phyloP scores from a whole-genome alignment of 2,329 filamentous ascomycete species.

The Elsinoe necatrix region DNA sequence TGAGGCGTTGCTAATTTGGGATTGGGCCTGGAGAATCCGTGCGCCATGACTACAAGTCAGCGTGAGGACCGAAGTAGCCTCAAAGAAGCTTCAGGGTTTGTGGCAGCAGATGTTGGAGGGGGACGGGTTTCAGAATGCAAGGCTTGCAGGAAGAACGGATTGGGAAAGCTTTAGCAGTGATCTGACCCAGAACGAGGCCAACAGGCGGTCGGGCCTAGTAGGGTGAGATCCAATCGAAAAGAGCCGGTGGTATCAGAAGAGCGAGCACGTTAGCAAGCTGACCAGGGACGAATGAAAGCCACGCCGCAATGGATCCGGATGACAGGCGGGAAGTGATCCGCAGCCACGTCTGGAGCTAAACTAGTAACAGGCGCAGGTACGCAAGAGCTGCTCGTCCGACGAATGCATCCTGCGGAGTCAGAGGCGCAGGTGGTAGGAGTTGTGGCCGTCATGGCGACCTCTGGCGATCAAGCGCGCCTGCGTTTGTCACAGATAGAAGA shows the following conservation, averaged over 20 bases:
- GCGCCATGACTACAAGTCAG: slow-evolving; percentile 6
- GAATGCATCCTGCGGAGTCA: not conserved
- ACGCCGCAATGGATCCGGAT: not conserved
- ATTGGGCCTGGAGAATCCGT: slow-evolving; percentile 5
- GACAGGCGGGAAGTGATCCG: slow-evolving; percentile 14
- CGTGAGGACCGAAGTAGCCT: slow-evolving; percentile 12
- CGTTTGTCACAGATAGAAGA: slow-evolving; percentile 8
- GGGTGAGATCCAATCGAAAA: slow-evolving; percentile 7
- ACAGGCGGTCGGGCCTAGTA: slow-evolving; percentile 5
- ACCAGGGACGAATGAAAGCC: not conserved
- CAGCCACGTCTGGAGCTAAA: slow-evolving; percentile 10
- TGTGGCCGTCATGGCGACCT: slow-evolving; percentile 3
- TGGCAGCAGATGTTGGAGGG: slow-evolving; percentile 2
- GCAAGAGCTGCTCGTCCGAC: not conserved
- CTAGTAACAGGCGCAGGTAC: slow-evolving; percentile 10
- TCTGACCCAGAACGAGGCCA: slow-evolving; percentile 5
- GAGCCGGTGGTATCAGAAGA: slow-evolving; percentile 1
- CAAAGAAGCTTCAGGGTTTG: not conserved
- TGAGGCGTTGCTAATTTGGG: slow-evolving; percentile 13
- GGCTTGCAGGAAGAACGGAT: slow-evolving; percentile 2
- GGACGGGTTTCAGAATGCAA: slow-evolving; percentile 3
- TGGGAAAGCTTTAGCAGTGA: slow-evolving; percentile 6
- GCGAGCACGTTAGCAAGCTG: slow-evolving; percentile 8
- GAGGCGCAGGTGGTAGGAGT: slow-evolving; percentile 1
- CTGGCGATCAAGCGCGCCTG: slow-evolving; percentile 7